These are phyloP conservation scores for Aureobasidium lini DNA, from an alignment of 2,329 filamentous ascomycete species.

Conservation along the genomic window DNA sequence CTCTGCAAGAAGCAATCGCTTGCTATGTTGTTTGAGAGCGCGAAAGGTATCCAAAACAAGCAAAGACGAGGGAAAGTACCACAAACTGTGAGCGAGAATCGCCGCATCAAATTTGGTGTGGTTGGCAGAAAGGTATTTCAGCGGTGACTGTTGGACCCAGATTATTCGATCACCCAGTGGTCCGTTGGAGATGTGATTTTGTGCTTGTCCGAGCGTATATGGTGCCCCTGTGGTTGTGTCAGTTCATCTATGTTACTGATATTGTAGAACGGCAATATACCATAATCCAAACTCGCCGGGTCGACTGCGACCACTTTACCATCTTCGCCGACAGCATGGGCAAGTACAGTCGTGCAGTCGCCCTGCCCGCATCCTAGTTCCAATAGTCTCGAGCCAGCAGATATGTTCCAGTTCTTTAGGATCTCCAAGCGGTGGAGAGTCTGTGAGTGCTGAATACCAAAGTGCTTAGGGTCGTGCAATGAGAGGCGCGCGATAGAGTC, in stretches of 20 bases:
- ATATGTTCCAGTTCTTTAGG: background rate
- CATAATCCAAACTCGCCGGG: slow-evolving; percentile 44
- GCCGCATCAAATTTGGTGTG: slow-evolving; percentile 34
- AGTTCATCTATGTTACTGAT: slow-evolving; percentile 10
- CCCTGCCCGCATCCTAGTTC: slow-evolving; percentile 57
- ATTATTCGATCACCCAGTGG: slow-evolving; percentile 36
- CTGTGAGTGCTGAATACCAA: background rate
- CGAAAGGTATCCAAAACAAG: slow-evolving; percentile 32
- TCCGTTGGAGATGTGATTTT: slow-evolving; percentile 36
- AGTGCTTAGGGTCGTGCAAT: background rate
- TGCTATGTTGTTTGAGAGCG: slow-evolving; percentile 29
- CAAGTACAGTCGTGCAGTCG: slow-evolving; percentile 48
- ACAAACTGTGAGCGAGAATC: slow-evolving; percentile 46
- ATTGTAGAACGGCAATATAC: slow-evolving; percentile 16
- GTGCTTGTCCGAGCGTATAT: slow-evolving; percentile 44
- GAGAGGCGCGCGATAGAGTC: background rate
- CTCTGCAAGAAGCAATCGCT: slow-evolving; percentile 39
- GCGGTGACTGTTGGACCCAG: slow-evolving; percentile 35
- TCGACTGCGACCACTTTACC: slow-evolving; percentile 47
- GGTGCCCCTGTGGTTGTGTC: slow-evolving; percentile 31
- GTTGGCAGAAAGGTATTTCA: slow-evolving; percentile 28
- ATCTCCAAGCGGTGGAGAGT: background rate
- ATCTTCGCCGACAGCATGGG: slow-evolving; percentile 37
- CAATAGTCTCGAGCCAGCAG: slow-evolving; percentile 24
- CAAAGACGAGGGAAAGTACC: slow-evolving; percentile 43